Evolutionary conservation across 2,329 filamentous ascomycete species (phyloP), one percentile per base, ranked within the genome.

Genomic region (Claviceps capensis): DNA sequence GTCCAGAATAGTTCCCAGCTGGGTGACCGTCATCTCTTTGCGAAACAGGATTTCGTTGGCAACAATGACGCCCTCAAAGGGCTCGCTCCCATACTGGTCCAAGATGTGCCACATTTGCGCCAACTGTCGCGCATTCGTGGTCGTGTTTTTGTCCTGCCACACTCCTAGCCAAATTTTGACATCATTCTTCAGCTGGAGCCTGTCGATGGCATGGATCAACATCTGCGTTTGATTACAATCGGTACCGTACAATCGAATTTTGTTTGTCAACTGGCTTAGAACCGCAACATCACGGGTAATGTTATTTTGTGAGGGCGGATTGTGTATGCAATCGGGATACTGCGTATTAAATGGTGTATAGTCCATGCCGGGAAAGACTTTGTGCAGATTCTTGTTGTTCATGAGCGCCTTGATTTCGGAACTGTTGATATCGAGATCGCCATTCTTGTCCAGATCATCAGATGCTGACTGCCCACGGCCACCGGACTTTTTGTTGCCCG

Each of bases 151-250:
- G 63, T 93, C 89, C 56, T 95, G 84, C 88, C 90, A 96, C 3
- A 97, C 90, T 16, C 91, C 91, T 45, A 97, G 73, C 91, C 91
- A 97, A 56, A 97, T 74, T 67, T 94, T 95, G 72, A 95, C 81
- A 1, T 72, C 73, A 52, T 79, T 75, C 51, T 85, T 76, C 59
- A 96, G 71, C 50, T 84, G 75, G 13, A 97, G 75, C 49, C 77
- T 77, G 53, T 86, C 75, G 59, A 97, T 84, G 19, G 90, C 83
- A 60, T 93, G 83, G 8, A 97, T 72, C 1, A 94, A 80, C 86
- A 97, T 93, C 67, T 95, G 80, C 0, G 91, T 97, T 69, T 97
- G 91, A 68, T 96, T 96, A 76, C 91, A 97, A 70, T 97, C 91
- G 13, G 88, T 97, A 48, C 91, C 91, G 65, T 97, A 97, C 1